Conservation (phyloP, 2,329 filamentous ascomycete species). For the Sclerotiophoma versabilis region DNA sequence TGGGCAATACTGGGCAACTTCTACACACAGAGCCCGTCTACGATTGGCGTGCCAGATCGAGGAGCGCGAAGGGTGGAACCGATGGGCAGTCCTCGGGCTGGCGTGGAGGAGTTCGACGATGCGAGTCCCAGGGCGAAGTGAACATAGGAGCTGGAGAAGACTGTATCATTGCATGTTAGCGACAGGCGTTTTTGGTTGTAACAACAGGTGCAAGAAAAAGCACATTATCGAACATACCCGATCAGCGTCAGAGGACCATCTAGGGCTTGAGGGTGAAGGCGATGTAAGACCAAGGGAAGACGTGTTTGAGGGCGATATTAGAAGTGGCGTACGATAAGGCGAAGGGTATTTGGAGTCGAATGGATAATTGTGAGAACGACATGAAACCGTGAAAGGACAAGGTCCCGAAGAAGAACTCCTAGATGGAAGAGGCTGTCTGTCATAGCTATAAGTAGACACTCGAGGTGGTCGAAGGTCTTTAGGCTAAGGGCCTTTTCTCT, state of each 20-base stretch:
- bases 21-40: constrained; percentile 37
- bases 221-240: constrained; percentile 1
- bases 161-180: constrained; percentile 10
- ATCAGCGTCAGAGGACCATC: background rate
- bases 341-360: background rate
- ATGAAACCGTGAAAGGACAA: background rate
- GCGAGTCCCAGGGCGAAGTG: background rate
- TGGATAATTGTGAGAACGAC: too few relatives aligned
- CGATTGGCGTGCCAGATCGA: constrained; percentile 13
- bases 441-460: background rate
- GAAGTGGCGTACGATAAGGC: background rate
- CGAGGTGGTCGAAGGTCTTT: background rate
- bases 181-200: constrained; percentile 4
- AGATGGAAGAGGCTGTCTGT: background rate
- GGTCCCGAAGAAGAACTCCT: background rate
- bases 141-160: background rate
- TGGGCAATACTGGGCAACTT: constrained; percentile 35
- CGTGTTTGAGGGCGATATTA: background rate
- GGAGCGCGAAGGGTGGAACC: constrained; percentile 22
- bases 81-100: constrained; percentile 4
- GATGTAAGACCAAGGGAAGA: background rate
- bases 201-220: constrained; percentile 7
- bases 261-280: background rate
- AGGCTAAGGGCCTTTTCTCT: background rate
- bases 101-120: constrained; percentile 4